Conservation (phyloP, 768 basidiomycete genomes). For the Mycena leptocephala region DNA sequence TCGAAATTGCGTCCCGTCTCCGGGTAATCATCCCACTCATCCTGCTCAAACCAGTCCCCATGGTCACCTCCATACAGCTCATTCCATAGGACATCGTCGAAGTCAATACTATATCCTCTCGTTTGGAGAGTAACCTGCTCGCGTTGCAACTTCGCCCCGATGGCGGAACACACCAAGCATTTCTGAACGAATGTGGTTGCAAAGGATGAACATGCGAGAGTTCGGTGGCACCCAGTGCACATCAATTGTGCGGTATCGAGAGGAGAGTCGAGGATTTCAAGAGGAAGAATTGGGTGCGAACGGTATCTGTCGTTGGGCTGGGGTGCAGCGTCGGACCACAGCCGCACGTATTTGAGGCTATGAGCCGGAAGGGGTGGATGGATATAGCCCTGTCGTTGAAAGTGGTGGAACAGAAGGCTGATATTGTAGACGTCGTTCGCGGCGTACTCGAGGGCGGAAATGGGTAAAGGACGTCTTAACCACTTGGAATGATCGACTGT, state of each 20-base stretch:
- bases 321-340: constrained; percentile 6
- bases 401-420: neutral
- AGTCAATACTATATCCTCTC: too few species aligned
- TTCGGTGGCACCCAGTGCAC: neutral
- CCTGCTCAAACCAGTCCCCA: too few species aligned
- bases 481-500: neutral
- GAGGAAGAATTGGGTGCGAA: neutral
- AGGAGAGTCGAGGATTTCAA: neutral
- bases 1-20: too few species aligned
- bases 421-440: neutral
- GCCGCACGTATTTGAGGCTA: neutral
- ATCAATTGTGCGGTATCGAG: neutral
- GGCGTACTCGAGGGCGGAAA: neutral
- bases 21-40: too few species aligned
- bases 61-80: too few species aligned
- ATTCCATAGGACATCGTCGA: too few species aligned
- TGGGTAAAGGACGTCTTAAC: neutral
- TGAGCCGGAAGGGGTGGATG: neutral
- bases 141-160: neutral
- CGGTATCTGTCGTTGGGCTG: neutral
- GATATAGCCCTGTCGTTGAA: neutral
- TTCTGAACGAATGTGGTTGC: neutral
- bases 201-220: neutral
- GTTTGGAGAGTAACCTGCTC: too few species aligned
- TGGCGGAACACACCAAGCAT: neutral